phyloP scores from a whole-genome alignment of 73 alveolate genomes.

The Paramecium sexaurelia region DNA sequence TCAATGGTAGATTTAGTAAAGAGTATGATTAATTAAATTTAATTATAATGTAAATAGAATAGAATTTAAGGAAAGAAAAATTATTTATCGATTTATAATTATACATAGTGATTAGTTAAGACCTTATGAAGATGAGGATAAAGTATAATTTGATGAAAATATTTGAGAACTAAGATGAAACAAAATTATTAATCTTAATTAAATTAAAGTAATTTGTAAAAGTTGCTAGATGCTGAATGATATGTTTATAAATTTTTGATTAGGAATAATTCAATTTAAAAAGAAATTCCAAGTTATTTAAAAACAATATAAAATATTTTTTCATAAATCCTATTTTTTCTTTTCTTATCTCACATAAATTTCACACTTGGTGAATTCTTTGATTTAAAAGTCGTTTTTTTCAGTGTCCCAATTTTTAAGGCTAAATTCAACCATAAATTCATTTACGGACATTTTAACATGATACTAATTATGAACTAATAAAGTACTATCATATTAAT shows the following conservation, averaged over 20 bases:
- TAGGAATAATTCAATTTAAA: background rate
- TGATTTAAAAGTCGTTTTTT: slow-evolving; percentile 31
- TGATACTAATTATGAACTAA: background rate
- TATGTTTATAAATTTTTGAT: background rate
- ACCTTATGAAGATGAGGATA: background rate
- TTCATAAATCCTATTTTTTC: slow-evolving; percentile 18
- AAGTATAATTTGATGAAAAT: background rate
- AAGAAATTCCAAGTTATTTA: background rate
- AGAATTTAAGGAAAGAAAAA: background rate
- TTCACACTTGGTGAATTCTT: slow-evolving; percentile 45
- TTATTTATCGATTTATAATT: background rate
- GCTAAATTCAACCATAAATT: slow-evolving; percentile 2
- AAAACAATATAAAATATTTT: background rate
- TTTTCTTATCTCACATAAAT: background rate
- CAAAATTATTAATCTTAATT: background rate
- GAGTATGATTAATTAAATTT: background rate
- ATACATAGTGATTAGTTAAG: background rate
- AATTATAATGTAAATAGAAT: background rate
- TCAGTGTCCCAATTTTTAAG: slow-evolving; percentile 5
- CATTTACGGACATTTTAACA: background rate
- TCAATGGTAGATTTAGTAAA: background rate
- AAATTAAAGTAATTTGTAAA: background rate
- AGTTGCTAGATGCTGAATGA: slow-evolving; percentile 1
- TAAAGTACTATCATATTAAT: background rate
- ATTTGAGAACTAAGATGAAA: background rate